Evolutionary conservation across 2,329 filamentous ascomycete genomes (phyloP).

Genomic region (Penicillium sclerotiorum): DNA sequence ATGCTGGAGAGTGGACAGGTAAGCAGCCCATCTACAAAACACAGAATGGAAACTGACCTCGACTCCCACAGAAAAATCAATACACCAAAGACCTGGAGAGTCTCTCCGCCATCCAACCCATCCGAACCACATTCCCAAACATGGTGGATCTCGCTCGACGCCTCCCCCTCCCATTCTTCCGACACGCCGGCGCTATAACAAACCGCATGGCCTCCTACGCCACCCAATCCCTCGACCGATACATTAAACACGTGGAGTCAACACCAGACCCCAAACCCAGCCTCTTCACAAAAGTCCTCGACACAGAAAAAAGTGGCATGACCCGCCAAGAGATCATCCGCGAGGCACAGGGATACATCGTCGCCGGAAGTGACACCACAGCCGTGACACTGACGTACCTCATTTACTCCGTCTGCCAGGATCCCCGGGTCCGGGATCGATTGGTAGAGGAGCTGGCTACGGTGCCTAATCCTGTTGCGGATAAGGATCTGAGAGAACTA

Average conservation of each 20-base stretch:
- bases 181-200: constrained; percentile 16
- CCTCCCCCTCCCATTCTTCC: constrained; percentile 30
- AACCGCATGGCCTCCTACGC: constrained; percentile 28
- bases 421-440: constrained; percentile 15
- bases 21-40: neutral
- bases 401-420: constrained; percentile 24
- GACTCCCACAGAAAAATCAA: constrained; percentile 39
- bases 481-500: constrained; percentile 49
- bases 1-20: constrained; percentile 57
- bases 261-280: constrained; percentile 15
- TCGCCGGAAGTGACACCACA: constrained; percentile 58
- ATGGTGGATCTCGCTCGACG: constrained; percentile 21
- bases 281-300: constrained; percentile 32
- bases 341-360: constrained; percentile 50
- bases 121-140: constrained; percentile 29
- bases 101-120: constrained; percentile 15
- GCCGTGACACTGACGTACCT: constrained; percentile 54
- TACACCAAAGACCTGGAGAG: constrained; percentile 45
- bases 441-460: constrained; percentile 24
- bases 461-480: constrained; percentile 18
- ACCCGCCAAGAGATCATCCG: constrained; percentile 39
- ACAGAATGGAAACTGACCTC: neutral
- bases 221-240: constrained; percentile 21
- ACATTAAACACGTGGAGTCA: neutral
- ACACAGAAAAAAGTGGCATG: constrained; percentile 27